A percentile compares a stretch with the other conserved stretches of the same genome.
Evolutionary conservation across 306 rosid species (phyloP).

Genomic region (Herpetospermum pedunculosum): DNA sequence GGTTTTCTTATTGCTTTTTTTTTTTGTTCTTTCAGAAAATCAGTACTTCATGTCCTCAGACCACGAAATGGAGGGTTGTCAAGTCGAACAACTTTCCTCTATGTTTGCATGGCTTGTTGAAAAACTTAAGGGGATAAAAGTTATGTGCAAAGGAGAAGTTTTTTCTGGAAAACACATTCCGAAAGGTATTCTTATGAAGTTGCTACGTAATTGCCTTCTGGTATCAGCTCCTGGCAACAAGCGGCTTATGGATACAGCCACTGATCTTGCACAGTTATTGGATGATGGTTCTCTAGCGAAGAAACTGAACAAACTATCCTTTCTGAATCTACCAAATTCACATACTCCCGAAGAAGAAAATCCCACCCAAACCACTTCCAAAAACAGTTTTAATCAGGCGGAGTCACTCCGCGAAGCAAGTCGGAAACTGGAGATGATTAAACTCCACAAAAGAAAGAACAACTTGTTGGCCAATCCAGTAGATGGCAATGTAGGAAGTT

Average conservation of each 20-base stretch:
- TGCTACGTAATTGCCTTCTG: constrained; percentile 53
- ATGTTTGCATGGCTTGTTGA: constrained; percentile 66
- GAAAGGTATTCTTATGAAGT: constrained; percentile 34
- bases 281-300: constrained; percentile 31
- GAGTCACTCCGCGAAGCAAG: constrained; percentile 47
- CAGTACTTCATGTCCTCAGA: constrained; percentile 16
- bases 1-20: constrained; percentile 1
- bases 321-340: constrained; percentile 24
- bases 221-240: constrained; percentile 46
- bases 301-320: constrained; percentile 38
- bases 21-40: constrained; percentile 21
- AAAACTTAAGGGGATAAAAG: constrained; percentile 29
- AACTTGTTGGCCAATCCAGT: constrained; percentile 10
- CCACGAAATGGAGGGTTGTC: constrained; percentile 18
- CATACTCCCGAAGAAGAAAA: constrained; percentile 20
- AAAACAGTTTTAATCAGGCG: constrained; percentile 19
- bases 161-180: constrained; percentile 28
- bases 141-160: constrained; percentile 3
- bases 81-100: constrained; percentile 39
- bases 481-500: constrained; percentile 16
- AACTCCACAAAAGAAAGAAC: constrained; percentile 28
- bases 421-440: constrained; percentile 47
- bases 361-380: constrained; percentile 16
- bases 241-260: constrained; percentile 50
- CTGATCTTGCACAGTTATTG: constrained; percentile 37